These are phyloP conservation scores for Lophiotrema nucula DNA, from an alignment of 495 filamentous ascomycete species.

Conservation along the genomic window DNA sequence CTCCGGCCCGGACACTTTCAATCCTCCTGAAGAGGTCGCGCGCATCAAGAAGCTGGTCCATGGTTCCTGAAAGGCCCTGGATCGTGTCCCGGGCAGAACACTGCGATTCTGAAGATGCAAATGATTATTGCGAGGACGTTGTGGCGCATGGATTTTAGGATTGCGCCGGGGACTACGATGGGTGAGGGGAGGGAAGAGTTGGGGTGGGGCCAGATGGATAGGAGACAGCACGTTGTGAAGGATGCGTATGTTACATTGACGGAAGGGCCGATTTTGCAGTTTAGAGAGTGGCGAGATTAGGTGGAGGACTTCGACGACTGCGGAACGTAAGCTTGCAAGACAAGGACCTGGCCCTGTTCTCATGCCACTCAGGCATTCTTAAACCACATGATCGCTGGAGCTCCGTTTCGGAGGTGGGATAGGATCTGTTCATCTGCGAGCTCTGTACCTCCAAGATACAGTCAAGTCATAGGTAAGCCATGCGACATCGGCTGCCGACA, in stretches of 20 bases:
- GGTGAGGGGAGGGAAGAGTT: neutral
- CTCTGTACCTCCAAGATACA: too few species aligned
- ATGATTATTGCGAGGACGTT: neutral
- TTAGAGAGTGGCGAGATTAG: constrained; percentile 11
- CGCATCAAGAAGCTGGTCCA: neutral
- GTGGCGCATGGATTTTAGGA: neutral
- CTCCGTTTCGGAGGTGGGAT: too few species aligned
- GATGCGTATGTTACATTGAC: constrained; percentile 1
- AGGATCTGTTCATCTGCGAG: too few species aligned
- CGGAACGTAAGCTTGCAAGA: too few species aligned
- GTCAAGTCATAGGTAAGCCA: too few species aligned
- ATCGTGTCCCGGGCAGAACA: neutral
- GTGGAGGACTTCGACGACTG: too few species aligned
- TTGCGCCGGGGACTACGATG: neutral
- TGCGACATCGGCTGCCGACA: too few species aligned
- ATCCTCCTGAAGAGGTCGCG: neutral
- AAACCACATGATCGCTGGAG: too few species aligned
- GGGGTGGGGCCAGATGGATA: constrained; percentile 4
- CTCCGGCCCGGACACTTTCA: neutral
- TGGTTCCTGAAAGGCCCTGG: neutral
- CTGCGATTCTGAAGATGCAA: neutral
- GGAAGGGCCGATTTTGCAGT: constrained; percentile 11
- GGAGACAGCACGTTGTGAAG: neutral
- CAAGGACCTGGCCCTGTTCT: too few species aligned
- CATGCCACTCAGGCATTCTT: too few species aligned